A percentile compares a stretch with the other conserved stretches of the same genome.
Conservation (phyloP, 2,329 filamentous ascomycete genomes). For the Dothiorella sarmentorum region DNA sequence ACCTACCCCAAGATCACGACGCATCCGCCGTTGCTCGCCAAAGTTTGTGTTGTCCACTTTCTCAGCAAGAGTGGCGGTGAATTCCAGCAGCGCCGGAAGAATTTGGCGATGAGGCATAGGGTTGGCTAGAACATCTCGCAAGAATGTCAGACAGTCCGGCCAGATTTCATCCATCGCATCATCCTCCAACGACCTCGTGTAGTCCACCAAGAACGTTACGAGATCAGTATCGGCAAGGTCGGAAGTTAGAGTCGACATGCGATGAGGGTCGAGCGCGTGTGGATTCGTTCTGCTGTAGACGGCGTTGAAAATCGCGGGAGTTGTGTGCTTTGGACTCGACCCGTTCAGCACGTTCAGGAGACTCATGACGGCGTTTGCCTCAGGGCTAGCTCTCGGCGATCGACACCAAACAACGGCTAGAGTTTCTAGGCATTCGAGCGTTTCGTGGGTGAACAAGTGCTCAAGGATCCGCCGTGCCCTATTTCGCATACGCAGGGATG, state of each 20-base stretch:
- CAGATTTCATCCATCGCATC: constrained; percentile 98
- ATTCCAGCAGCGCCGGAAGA: constrained; percentile 79
- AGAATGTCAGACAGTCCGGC: constrained; percentile 87
- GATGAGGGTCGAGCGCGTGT: constrained; percentile 67
- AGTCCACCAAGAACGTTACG: constrained; percentile 84
- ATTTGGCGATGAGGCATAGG: constrained; percentile 94
- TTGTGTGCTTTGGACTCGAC: constrained; percentile 83
- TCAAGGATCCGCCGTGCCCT: constrained; percentile 83
- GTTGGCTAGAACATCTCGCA: constrained; percentile 85
- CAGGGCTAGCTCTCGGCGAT: constrained; percentile 47
- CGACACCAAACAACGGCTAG: constrained; percentile 78
- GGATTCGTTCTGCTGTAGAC: constrained; percentile 94
- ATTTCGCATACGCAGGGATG: constrained; percentile 86
- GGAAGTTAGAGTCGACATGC: constrained; percentile 85
- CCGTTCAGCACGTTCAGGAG: constrained; percentile 88
- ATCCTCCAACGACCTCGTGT: constrained; percentile 85
- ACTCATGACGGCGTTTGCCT: constrained; percentile 69
- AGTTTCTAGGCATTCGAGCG: constrained; percentile 89
- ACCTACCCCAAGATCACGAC: constrained; percentile 79
- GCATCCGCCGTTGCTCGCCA: constrained; percentile 89
- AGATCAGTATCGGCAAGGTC: constrained; percentile 79
- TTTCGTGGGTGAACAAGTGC: constrained; percentile 88
- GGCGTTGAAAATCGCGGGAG: constrained; percentile 92
- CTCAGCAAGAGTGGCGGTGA: constrained; percentile 82
- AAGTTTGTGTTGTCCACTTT: constrained; percentile 99